Evolutionary conservation across 2,329 filamentous ascomycete genomes (phyloP), one percentile per base, ranked within the genome.

Genomic region (Beauveria sp.): DNA sequence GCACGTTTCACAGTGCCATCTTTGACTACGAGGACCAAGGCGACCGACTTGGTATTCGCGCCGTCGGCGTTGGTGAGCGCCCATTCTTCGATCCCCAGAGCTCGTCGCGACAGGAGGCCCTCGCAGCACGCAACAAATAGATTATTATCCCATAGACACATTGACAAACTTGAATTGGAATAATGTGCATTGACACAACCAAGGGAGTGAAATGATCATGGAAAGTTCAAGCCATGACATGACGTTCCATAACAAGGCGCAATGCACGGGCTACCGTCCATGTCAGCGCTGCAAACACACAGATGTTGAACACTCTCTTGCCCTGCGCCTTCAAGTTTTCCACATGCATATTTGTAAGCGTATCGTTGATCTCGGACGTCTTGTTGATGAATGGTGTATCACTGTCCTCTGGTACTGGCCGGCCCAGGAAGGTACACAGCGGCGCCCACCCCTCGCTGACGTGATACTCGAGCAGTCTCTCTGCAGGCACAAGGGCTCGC

Each of bases 1-100:
- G 75, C n/a, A 79, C 79, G 1, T 84, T 79, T 66, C 82, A 85
- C 64, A 76, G 78, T 2, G 81, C 81, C 0, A 85, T 80, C 0
- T 76, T 76, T 14, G 81, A 84, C 65, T 81, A 82, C 64, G 70
- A 78, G 47, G 75, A 71, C 1, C 67, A 76, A 8, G 82, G 81
- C 0, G 75, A 81, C 64, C 70, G 81, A 4, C 74, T 73, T 9
- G 81, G 82, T 0, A 76, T 78, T 38, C 69, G 82, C 1, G 79
- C 76, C 2, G 80, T 83, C 8, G 79, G 81, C 5, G 65, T 85
- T 16, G 82, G 81, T 0, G 82, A 85, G 71, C 73, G 71, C 67
- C 81, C 81, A 1, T 85, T 81, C 65, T 74, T 82, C 56, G 81
- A 84, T 60, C 78, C 79, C 1, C 58, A 69, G 62, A 79, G 76